These are phyloP conservation scores for Trichoderma aggressivum DNA, from an alignment of 2,329 filamentous ascomycete species.

Conservation along the genomic window DNA sequence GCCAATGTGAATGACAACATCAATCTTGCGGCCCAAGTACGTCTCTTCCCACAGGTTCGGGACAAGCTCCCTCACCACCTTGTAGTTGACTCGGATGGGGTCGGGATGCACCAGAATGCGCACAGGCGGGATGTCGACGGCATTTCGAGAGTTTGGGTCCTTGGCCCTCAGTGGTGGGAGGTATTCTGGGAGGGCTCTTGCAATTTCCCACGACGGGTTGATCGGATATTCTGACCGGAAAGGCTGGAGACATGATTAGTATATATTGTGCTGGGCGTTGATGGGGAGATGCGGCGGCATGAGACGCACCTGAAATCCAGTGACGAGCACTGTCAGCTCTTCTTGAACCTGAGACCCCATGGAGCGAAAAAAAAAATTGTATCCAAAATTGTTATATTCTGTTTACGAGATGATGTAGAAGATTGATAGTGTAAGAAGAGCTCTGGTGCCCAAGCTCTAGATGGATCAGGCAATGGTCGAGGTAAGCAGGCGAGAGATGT, in stretches of 20 bases:
- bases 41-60: constrained; percentile 56
- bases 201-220: constrained; percentile 82
- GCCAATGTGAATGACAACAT: constrained; percentile 74
- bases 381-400: neutral
- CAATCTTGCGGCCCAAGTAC: constrained; percentile 40
- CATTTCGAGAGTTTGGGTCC: constrained; percentile 32
- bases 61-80: constrained; percentile 59
- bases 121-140: constrained; percentile 43
- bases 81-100: constrained; percentile 69
- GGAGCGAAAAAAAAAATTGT: neutral
- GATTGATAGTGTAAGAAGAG: neutral
- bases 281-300: neutral
- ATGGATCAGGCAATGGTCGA: neutral
- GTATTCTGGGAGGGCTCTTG: constrained; percentile 61
- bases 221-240: constrained; percentile 68
- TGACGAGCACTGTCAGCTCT: constrained; percentile 58
- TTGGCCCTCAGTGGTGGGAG: constrained; percentile 53
- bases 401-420: neutral
- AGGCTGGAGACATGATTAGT: constrained; percentile 49
- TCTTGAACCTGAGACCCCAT: constrained; percentile 42
- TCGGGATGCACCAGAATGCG: constrained; percentile 62
- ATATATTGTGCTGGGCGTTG: neutral
- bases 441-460: neutral
- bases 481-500: neutral
- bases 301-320: constrained; percentile 53